A percentile compares a stretch with the other conserved stretches of the same genome.
Conservation (phyloP, 257 asterid genomes). For the Solanum bulbocastanum region DNA sequence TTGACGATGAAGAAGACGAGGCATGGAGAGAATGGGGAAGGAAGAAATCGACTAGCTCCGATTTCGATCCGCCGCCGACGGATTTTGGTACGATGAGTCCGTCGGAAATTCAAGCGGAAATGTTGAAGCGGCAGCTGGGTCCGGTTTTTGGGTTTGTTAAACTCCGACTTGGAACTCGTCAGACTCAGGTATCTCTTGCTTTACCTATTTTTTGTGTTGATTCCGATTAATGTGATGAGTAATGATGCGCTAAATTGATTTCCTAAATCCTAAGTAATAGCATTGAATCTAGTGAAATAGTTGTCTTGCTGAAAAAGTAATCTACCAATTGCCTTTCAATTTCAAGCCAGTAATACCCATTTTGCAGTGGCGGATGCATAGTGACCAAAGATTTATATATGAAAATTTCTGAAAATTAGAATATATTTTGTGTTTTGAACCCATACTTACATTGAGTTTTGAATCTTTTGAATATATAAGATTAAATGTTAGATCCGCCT, state of each 20-base stretch:
- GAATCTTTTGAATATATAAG: not conserved
- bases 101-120: conserved; percentile 49
- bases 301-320: not conserved
- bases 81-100: conserved; percentile 43
- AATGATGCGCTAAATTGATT: not conserved
- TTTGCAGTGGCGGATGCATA: not conserved
- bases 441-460: not conserved
- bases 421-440: no score
- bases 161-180: conserved; percentile 64
- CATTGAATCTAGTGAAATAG: not conserved
- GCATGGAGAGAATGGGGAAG: conserved; percentile 86
- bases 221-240: not conserved
- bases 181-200: conserved; percentile 41
- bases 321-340: not conserved
- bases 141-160: conserved; percentile 86
- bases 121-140: conserved; percentile 67
- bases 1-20: conserved; percentile 89
- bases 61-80: conserved; percentile 74
- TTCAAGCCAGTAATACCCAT: not conserved
- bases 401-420: not conserved
- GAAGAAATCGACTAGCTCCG: conserved; percentile 24
- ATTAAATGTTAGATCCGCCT: not conserved
- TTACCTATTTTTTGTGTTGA: not conserved
- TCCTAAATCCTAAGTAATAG: not conserved
- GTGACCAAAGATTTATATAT: not conserved